Evolutionary conservation across 73 alveolate genomes (phyloP), one percentile per base, ranked within the genome.

Genomic region (Paramecium primaurelia): DNA sequence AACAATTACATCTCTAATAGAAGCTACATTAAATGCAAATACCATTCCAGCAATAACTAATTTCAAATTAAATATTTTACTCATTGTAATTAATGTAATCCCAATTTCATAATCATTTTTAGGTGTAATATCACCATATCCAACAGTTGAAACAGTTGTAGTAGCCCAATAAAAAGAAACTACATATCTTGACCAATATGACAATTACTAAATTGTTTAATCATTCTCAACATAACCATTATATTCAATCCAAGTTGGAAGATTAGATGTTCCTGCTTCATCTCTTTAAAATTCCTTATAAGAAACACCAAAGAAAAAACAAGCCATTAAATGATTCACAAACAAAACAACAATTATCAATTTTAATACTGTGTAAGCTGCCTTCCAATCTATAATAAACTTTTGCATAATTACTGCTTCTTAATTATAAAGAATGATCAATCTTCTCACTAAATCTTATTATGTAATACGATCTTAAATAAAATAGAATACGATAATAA

Each of bases 61-160:
- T 34, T 30, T 36, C 8, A 22, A 36, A 8, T 32, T 0, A 68
- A 38, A 0, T 3, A 16, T 36, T 22, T 22, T 38, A 75, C 88
- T 42, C 91, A 80, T 80, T 2, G 91, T 80, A 18, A 80, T 26
- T 2, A 80, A 16, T 8, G 75, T 44, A 7, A 80, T 80, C 5
- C 71, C 71, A n/a, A 80, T 80, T 80, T 80, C 91, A 3, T 80
- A 42, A 26, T 22, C 36, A 26, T 49, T 80, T 16, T 80, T 80
- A 25, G 91, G 91, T 25, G 91, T 80, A 80, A 80, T 80, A 80
- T 80, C 91, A 25, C 91, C 91, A 80, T 80, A 80, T 8, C 91
- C 91, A n/a, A 80, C 91, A 9, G 91, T 80, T 0, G 91, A 80
- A 38, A 80, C 73, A 25, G 91, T 80, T 14, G 91, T 80, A 14